Percentiles rank a stretch among this genome's conserved stretches.
Conservation (phyloP, 306 rosid species). For the Oemleria cerasiformis region DNA sequence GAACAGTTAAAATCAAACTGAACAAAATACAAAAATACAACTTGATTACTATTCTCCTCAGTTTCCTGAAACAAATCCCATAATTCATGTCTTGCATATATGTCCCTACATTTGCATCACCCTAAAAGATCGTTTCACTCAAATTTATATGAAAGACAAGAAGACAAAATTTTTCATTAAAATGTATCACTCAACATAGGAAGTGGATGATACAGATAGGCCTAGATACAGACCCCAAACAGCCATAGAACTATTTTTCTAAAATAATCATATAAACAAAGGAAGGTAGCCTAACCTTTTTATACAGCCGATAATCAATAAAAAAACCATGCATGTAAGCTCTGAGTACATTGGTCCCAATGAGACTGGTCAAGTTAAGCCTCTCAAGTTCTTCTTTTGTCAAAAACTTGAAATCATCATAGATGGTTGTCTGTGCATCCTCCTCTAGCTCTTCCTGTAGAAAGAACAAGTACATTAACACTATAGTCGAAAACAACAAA, state of each 20-base stretch:
- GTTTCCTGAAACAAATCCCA: not conserved
- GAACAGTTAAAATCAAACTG: not conserved
- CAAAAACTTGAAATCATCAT: conserved; percentile 73
- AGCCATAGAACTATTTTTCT: not conserved
- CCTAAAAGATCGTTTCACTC: not conserved
- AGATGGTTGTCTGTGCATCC: conserved; percentile 61
- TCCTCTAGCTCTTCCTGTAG: conserved; percentile 89
- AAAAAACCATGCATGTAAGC: conserved; percentile 94
- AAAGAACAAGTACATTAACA: conserved; percentile 7
- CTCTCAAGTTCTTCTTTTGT: conserved; percentile 87
- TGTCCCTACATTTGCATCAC: not conserved
- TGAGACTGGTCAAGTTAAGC: conserved; percentile 66
- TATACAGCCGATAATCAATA: conserved; percentile 58
- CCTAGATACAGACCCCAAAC: no score
- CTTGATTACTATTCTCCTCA: not conserved
- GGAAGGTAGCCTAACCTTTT: conserved; percentile 49
- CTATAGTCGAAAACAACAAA: conserved; percentile 8
- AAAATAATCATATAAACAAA: conserved; percentile 5
- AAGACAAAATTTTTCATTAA: no score
- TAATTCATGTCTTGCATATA: not conserved
- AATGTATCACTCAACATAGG: not conserved
- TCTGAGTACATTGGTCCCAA: conserved; percentile 74
- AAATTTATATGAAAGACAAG: not conserved
- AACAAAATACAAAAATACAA: not conserved
- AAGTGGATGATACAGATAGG: not conserved